These are phyloP conservation scores for Xylariaceae sp. DNA, from an alignment of 2,329 filamentous ascomycete species.

Conservation along the genomic window DNA sequence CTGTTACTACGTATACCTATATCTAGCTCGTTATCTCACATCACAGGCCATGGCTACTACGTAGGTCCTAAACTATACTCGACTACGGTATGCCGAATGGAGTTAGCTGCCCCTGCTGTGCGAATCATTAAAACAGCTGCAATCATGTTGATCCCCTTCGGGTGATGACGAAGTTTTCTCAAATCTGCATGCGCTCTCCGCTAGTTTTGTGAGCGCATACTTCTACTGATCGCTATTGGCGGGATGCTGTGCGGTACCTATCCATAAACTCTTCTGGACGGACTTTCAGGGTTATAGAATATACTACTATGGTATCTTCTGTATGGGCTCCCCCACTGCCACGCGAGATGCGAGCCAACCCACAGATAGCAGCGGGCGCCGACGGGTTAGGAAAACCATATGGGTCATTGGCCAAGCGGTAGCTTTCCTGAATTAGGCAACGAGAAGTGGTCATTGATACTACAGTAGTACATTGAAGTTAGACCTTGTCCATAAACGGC, in stretches of 20 bases:
- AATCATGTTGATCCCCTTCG: constrained; percentile 8
- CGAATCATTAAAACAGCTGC: constrained; percentile 13
- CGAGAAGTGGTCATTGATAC: constrained; percentile 9
- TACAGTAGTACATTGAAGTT: not conserved
- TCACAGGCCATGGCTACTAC: not conserved
- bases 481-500: not conserved
- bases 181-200: constrained; percentile 12
- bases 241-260: constrained; percentile 1
- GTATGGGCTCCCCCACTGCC: constrained; percentile 20
- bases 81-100: constrained; percentile 13
- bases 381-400: constrained; percentile 4
- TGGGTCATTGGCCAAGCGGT: constrained; percentile 7
- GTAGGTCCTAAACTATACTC: not conserved
- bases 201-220: too few relatives aligned
- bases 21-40: constrained; percentile 21
- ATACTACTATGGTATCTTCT: too few relatives aligned
- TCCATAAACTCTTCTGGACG: not conserved
- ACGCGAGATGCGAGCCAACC: constrained; percentile 9
- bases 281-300: not conserved
- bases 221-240: constrained; percentile 5
- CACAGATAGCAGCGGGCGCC: constrained; percentile 11
- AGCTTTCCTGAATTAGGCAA: constrained; percentile 17
- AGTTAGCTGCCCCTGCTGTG: constrained; percentile 11
- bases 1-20: not conserved
- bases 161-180: constrained; percentile 23